Evolutionary conservation across 2,329 filamentous ascomycete species (phyloP), one percentile per base, ranked within the genome.

Genomic region (Penicillium sumatraense): DNA sequence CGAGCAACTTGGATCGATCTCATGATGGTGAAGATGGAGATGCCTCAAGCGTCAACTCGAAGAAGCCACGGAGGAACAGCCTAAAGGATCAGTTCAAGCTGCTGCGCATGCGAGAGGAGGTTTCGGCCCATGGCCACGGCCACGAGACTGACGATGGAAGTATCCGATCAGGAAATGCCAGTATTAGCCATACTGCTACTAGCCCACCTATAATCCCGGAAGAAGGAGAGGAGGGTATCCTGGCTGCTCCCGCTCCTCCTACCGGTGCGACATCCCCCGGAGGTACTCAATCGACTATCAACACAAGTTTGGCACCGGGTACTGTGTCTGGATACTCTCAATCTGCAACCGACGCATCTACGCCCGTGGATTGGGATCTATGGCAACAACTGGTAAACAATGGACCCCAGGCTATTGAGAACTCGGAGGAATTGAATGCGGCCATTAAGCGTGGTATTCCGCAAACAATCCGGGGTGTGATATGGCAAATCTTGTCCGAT

Each of bases 301-400:
- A 91, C 63, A 81, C 83, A 3, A 86, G 83, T 53, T 79, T 97
- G 41, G 87, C 91, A 1, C 93, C 93, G 0, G 93, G 93, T 1
- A 97, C 93, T 1, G 91, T 89, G 7, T 88, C 91, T 10, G 93
- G 93, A 5, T 86, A 93, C 38, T 88, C 88, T 21, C 86, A 90
- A 3, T 86, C 87, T 20, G 82, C 87, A 59, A 76, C 78, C 13
- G 90, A 93, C 67, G 78, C 81, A 27, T 76, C 78, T 23, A 80
- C 81, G 14, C 88, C 90, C 21, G 95, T 99, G n/a, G 92, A 99
- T 70, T 99, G 95, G 95, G 95, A 99, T 73, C 78, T 99, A 35
- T 99, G 95, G 95, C 93, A 99, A 71, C 86, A 89, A 21, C 89
- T 99, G 3, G 95, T 99, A 29, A 96, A 97, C 63, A 91, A 97